phyloP scores from a whole-genome alignment of 2,329 filamentous ascomycete genomes.

The Trichophyton verrucosum region DNA sequence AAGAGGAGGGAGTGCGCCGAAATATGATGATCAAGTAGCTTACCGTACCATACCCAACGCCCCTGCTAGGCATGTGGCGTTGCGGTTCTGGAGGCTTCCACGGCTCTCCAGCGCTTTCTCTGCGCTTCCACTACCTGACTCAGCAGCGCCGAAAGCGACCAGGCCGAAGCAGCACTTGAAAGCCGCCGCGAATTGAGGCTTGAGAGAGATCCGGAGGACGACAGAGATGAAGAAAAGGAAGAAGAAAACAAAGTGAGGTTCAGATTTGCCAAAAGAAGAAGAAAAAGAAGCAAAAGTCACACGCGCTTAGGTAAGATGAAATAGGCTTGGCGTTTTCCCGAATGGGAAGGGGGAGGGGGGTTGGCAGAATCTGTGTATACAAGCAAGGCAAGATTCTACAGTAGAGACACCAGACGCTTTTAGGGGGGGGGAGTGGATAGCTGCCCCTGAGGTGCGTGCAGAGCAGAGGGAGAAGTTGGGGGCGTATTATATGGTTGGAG shows the following conservation, averaged over 20 bases:
- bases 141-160: not conserved
- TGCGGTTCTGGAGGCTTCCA: constrained; percentile 13
- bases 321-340: not conserved
- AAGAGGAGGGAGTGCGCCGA: not conserved
- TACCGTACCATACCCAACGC: not conserved
- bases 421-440: too few relatives aligned
- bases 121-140: constrained; percentile 6
- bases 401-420: too few relatives aligned
- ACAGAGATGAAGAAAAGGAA: not conserved
- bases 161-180: not conserved
- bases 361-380: not conserved
- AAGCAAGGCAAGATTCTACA: too few relatives aligned
- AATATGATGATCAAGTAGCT: not conserved
- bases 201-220: not conserved
- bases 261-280: not conserved
- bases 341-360: not conserved
- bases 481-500: not conserved
- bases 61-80: constrained; percentile 2
- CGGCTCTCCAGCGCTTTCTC: constrained; percentile 8
- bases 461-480: too few relatives aligned
- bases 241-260: not conserved
- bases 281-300: not conserved
- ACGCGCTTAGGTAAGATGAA: not conserved
- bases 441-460: too few relatives aligned
- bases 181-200: not conserved